Percentiles rank a stretch among this genome's conserved stretches.
phyloP scores from a whole-genome alignment of 768 basidiomycete genomes.

The Kondoa malvinella region DNA sequence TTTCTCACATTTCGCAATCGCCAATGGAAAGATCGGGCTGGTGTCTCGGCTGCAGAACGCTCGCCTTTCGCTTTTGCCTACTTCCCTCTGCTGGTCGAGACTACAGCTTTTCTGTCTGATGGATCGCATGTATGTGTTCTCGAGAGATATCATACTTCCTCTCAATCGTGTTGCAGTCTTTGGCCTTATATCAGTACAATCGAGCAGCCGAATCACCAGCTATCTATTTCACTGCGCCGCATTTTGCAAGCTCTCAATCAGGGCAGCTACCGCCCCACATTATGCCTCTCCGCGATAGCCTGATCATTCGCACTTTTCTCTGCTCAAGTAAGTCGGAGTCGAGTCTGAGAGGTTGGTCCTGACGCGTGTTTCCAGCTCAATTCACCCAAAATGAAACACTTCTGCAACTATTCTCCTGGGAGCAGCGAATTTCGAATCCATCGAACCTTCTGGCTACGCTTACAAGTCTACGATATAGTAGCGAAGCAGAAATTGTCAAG shows the following conservation, averaged over 20 bases:
- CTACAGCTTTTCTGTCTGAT: constrained; percentile 66
- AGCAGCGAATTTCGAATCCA: constrained; percentile 40
- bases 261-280: constrained; percentile 47
- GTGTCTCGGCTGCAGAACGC: constrained; percentile 19
- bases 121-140: constrained; percentile 70
- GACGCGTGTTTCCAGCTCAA: constrained; percentile 32
- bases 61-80: constrained; percentile 77
- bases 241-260: constrained; percentile 37
- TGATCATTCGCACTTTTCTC: constrained; percentile 65
- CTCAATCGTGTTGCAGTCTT: not conserved
- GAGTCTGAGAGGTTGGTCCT: not conserved
- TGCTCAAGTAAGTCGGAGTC: constrained; percentile 44
- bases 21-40: constrained; percentile 33
- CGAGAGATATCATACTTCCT: constrained; percentile 50
- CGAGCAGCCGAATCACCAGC: constrained; percentile 36
- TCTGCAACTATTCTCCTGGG: constrained; percentile 65
- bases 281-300: constrained; percentile 53
- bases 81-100: constrained; percentile 64
- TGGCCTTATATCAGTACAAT: not conserved
- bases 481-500: not conserved
- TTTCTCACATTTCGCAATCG: constrained; percentile 84
- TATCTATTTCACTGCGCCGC: constrained; percentile 49
- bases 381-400: constrained; percentile 81
- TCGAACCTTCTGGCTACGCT: constrained; percentile 55
- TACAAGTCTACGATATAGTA: constrained; percentile 67